phyloP scores from a whole-genome alignment of 2,329 filamentous ascomycete genomes.

The Trichoderma asperellum region DNA sequence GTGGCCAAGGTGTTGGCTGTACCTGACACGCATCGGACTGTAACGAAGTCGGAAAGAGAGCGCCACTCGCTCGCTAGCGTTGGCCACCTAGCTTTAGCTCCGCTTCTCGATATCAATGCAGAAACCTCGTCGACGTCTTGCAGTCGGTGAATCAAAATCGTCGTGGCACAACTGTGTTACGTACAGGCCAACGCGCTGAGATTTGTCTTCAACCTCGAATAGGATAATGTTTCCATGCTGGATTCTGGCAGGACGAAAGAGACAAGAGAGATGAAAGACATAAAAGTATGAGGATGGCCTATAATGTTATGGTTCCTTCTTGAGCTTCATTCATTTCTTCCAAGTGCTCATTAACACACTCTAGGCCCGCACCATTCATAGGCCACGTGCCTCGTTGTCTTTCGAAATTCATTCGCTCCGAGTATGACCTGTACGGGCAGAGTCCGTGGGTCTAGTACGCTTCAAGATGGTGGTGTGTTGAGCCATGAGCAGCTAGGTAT shows the following conservation, averaged over 20 bases:
- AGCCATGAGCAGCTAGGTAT: neutral
- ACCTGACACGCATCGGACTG: conserved; percentile 19
- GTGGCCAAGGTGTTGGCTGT: conserved; percentile 4
- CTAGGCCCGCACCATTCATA: conserved; percentile 39
- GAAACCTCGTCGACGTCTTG: conserved; percentile 15
- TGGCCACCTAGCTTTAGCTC: neutral
- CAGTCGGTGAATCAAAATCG: conserved; percentile 8
- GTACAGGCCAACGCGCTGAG: neutral
- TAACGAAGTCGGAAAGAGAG: neutral
- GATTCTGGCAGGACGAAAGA: neutral
- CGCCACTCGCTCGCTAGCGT: conserved; percentile 24
- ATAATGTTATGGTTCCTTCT: conserved; percentile 19
- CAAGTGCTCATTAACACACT: conserved; percentile 29
- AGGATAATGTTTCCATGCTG: neutral
- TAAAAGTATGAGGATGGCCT: neutral
- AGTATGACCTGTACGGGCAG: neutral
- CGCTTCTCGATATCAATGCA: neutral
- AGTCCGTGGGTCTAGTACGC: neutral
- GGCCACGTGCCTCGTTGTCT: conserved; percentile 36
- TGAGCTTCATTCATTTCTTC: conserved; percentile 27
- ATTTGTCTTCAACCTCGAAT: neutral
- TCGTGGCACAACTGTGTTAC: neutral
- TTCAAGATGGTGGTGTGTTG: conserved; percentile 3
- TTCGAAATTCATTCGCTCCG: neutral
- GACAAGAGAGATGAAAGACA: neutral